Evolutionary conservation across 805 yeast species (phyloP).

Genomic region (Isabelozyma rhagii): DNA sequence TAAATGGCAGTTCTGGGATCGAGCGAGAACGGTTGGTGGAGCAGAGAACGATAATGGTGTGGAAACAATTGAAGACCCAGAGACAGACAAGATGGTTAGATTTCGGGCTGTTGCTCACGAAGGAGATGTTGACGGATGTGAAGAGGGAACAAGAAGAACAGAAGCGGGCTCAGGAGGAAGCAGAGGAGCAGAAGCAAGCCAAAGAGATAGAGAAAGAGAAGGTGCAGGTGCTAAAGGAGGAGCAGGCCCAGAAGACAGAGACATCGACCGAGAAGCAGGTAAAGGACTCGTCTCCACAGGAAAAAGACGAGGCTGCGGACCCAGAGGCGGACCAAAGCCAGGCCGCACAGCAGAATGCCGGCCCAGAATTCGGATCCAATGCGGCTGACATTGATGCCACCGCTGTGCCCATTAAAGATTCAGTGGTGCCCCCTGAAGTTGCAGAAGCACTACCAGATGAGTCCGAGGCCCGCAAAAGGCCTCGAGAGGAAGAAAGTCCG

Average conservation of each 20-base stretch:
- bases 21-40: slow-evolving; percentile 15
- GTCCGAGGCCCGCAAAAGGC: not conserved
- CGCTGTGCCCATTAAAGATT: not conserved
- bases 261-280: not conserved
- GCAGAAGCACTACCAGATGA: not conserved
- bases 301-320: not conserved
- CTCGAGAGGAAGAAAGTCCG: slow-evolving; percentile 2
- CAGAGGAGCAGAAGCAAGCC: slow-evolving; percentile 2
- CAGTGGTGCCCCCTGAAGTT: not conserved
- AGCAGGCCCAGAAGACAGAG: not conserved
- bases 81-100: slow-evolving; percentile 23
- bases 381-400: slow-evolving; percentile 1
- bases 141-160: not conserved
- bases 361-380: slow-evolving; percentile 12
- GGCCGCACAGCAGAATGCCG: not conserved
- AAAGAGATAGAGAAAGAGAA: slow-evolving; percentile 1
- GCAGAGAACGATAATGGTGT: slow-evolving; percentile 23
- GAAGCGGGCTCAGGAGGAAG: slow-evolving; percentile 3
- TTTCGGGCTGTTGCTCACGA: slow-evolving; percentile 15
- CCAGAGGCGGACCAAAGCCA: slow-evolving; percentile 1
- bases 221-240: too few relatives aligned
- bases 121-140: not conserved
- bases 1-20: slow-evolving; percentile 7
- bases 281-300: not conserved
- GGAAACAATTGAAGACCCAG: slow-evolving; percentile 28